Evolutionary conservation across 495 filamentous ascomycete species (phyloP).

Genomic region (Venustampulla echinocandica): DNA sequence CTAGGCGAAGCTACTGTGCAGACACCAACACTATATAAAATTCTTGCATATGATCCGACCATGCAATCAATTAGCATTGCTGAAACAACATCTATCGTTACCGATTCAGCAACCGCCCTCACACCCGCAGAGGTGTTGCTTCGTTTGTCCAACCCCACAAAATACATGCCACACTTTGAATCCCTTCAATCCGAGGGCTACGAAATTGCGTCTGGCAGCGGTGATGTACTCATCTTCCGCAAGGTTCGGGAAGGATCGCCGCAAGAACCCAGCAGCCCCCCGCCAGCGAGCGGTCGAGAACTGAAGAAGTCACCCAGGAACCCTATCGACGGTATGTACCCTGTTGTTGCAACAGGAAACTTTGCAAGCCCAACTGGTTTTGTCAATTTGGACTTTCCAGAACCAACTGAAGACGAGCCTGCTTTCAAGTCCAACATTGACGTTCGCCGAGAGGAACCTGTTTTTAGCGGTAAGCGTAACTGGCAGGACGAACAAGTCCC

Average conservation of each 20-base stretch:
- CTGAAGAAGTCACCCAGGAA: constrained; percentile 25
- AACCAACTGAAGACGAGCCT: constrained; percentile 20
- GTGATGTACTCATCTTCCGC: constrained; percentile 65
- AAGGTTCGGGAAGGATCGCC: constrained; percentile 36
- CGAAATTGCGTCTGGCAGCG: constrained; percentile 61
- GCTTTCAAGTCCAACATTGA: constrained; percentile 34
- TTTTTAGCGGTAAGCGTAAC: constrained; percentile 40
- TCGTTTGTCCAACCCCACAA: constrained; percentile 58
- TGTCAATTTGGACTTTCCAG: constrained; percentile 44
- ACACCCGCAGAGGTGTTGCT: constrained; percentile 55
- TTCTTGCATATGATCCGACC: constrained; percentile 65
- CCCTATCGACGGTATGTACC: constrained; percentile 47
- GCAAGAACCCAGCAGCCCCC: neutral
- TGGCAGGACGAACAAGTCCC: constrained; percentile 20
- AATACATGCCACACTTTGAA: constrained; percentile 62
- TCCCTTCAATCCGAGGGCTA: constrained; percentile 59
- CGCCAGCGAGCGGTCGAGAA: neutral
- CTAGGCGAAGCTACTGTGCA: no score
- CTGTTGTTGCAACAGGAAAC: constrained; percentile 32
- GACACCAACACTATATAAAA: no score
- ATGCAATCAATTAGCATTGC: constrained; percentile 50
- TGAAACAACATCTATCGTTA: constrained; percentile 52
- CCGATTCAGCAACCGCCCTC: constrained; percentile 33
- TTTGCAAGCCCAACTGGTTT: constrained; percentile 50
- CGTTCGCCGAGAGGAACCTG: constrained; percentile 48